Evolutionary conservation across 352 stramenopile genomes (phyloP), one percentile per base, ranked within the genome.

Genomic region (Globisporangium viniferum): DNA sequence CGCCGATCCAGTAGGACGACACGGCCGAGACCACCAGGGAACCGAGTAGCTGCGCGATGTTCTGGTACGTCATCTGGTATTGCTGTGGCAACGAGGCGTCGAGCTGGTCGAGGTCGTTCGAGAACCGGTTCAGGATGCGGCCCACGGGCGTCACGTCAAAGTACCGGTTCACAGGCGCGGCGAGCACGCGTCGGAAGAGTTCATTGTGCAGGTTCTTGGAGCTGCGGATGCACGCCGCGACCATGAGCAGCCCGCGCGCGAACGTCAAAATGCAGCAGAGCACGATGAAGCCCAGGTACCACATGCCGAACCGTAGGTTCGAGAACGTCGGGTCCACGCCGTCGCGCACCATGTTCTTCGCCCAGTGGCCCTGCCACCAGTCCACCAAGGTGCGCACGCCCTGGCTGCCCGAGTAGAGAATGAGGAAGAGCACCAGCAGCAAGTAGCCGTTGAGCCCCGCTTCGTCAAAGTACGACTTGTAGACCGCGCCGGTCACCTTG

Each of bases 101-200:
- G 56, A 86, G 73, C 54, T 86, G 78, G 35, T 87, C 79, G 10
- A 86, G 63, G 36, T 87, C 79, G 35, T 74, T 78, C 3, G 77
- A 82, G 61, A 87, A 87, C 0, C 77, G 71, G 41, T 85, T 87
- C 33, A 87, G 64, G 64, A 87, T 84, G 18, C 72, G 62, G 10
- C 79, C 79, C 20, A 90, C 60, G 3, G 80, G 80, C 15, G 79
- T 88, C 56, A 84, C 68, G 31, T 88, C 76, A 59, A 87, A 88
- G 70, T 88, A 87, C 5, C 29, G 64, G n/a, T 69, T 84, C 20
- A 89, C 59, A 9, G 77, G 75, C 3, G 81, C 80, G 3, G 41
- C 39, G 9, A 89, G 57, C 35, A 88, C 78, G 4, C 77, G 76
- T 15, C 66, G 62, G 57, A 82, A 82, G 31, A 78, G 31, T 20